Evolutionary conservation across 148 eudicot species (phyloP).

Genomic region (Polygonum maritimum): DNA sequence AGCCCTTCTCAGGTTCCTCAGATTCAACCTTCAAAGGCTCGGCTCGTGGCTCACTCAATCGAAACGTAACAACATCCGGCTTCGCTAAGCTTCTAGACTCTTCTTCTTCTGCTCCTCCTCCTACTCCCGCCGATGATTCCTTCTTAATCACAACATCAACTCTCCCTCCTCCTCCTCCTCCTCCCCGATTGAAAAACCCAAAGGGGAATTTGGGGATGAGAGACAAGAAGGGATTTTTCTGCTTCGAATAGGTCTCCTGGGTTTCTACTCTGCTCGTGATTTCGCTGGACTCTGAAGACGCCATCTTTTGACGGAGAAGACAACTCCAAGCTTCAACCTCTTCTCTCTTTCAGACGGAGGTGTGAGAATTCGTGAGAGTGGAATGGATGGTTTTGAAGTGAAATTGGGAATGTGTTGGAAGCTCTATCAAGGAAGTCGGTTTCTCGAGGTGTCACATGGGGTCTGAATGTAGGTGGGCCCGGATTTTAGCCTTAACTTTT

Average conservation of each 20-base stretch:
- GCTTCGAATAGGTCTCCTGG: neutral
- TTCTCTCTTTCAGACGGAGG: neutral
- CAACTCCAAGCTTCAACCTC: neutral
- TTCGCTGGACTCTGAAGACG: constrained; percentile 3
- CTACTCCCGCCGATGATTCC: neutral
- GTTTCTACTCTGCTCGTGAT: neutral
- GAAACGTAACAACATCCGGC: constrained; percentile 28
- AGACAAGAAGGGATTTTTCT: constrained; percentile 16
- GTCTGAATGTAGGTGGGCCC: neutral
- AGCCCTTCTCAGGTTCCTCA: constrained; percentile 22
- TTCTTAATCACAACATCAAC: constrained; percentile 5
- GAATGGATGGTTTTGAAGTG: neutral
- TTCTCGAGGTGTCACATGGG: constrained; percentile 1
- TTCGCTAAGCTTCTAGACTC: constrained; percentile 12
- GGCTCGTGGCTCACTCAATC: constrained; percentile 1
- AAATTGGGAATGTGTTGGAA: neutral
- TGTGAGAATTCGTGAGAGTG: neutral
- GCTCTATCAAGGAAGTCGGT: neutral
- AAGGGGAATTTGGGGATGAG: constrained; percentile 18
- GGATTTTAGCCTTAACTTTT: neutral
- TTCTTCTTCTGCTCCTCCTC: constrained; percentile 12
- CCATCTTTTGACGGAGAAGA: neutral
- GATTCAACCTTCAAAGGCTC: constrained; percentile 26
- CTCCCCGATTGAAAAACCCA: neutral
- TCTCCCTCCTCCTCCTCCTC: constrained; percentile 3